A percentile compares a stretch with the other conserved stretches of the same genome.
Conservation (phyloP, 441 rosid genomes). For the Bocquillonia castaneifolia region DNA sequence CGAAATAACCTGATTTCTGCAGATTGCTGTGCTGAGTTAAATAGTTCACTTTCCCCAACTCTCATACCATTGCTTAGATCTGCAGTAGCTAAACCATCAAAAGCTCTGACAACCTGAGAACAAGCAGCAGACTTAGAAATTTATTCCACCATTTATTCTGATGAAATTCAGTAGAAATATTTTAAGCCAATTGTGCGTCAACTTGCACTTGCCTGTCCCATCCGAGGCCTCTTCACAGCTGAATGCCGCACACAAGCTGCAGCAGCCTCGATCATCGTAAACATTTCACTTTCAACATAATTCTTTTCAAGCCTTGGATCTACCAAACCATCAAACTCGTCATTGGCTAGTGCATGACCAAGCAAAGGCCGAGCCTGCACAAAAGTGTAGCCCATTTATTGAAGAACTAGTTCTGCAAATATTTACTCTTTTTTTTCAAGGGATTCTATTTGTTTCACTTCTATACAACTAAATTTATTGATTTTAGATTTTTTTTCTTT, state of each 20-base stretch:
- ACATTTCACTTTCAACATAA: slow-evolving; percentile 61
- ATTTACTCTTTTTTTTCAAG: not conserved
- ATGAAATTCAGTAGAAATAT: not conserved
- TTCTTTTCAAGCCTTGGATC: slow-evolving; percentile 64
- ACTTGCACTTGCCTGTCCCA: slow-evolving; percentile 65
- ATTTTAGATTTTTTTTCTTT: not conserved
- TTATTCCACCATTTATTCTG: not conserved
- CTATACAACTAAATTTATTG: not conserved
- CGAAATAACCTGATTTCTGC: slow-evolving; percentile 80
- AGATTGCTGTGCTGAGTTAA: slow-evolving; percentile 71
- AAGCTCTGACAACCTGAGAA: slow-evolving; percentile 79
- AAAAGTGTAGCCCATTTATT: slow-evolving; percentile 1
- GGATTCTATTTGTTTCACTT: slow-evolving; percentile 7
- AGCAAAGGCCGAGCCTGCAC: slow-evolving; percentile 84
- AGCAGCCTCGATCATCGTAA: slow-evolving; percentile 74
- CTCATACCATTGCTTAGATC: slow-evolving; percentile 88
- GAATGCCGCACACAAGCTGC: slow-evolving; percentile 85
- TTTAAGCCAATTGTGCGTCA: not conserved
- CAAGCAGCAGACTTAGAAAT: slow-evolving; percentile 14
- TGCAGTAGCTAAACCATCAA: slow-evolving; percentile 52
- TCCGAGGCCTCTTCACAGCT: slow-evolving; percentile 75
- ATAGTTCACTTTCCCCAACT: slow-evolving; percentile 82
- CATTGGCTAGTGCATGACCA: slow-evolving; percentile 56
- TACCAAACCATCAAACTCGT: slow-evolving; percentile 46
- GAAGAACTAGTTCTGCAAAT: not conserved